Percentiles rank a stretch among this genome's conserved stretches.
Conservation (phyloP, 129 eudicot species). For the Deinandra increscens region DNA sequence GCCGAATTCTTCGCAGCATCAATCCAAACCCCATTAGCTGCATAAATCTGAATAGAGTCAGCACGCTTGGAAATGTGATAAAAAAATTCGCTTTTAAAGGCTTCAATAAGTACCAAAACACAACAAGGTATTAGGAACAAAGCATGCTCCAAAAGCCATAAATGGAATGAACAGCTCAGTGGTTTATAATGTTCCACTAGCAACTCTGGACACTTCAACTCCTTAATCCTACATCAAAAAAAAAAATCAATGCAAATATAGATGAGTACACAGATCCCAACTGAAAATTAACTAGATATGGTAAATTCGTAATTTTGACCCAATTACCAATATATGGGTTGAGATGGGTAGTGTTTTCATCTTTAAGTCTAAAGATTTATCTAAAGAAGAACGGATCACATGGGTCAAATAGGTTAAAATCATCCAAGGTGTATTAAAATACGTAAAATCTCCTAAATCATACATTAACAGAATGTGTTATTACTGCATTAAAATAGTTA, state of each 20-base stretch:
- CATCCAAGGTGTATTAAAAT: neutral
- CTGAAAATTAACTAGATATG: slow-evolving; percentile 7
- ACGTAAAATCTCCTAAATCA: neutral
- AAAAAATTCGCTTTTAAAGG: slow-evolving; percentile 34
- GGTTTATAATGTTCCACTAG: slow-evolving; percentile 66
- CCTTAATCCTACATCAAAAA: slow-evolving; percentile 52
- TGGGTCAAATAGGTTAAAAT: neutral
- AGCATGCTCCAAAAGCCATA: slow-evolving; percentile 72
- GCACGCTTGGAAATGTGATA: slow-evolving; percentile 34
- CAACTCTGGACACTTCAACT: slow-evolving; percentile 75
- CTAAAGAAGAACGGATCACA: neutral
- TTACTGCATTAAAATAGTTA: neutral
- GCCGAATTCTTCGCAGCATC: slow-evolving; percentile 39
- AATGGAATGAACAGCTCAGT: slow-evolving; percentile 51
- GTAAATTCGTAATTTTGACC: neutral
- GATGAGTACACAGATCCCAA: neutral
- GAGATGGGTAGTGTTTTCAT: neutral
- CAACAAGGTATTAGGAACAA: slow-evolving; percentile 46
- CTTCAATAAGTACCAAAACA: slow-evolving; percentile 56
- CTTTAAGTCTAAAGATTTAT: neutral
- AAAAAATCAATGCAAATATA: slow-evolving; percentile 3
- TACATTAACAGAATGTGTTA: neutral
- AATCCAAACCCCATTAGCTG: slow-evolving; percentile 68
- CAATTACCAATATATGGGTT: neutral
- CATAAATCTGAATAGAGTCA: slow-evolving; percentile 46